These are phyloP conservation scores for Dipteronia sinensis DNA, from an alignment of 345 rosid genomes.

Conservation along the genomic window DNA sequence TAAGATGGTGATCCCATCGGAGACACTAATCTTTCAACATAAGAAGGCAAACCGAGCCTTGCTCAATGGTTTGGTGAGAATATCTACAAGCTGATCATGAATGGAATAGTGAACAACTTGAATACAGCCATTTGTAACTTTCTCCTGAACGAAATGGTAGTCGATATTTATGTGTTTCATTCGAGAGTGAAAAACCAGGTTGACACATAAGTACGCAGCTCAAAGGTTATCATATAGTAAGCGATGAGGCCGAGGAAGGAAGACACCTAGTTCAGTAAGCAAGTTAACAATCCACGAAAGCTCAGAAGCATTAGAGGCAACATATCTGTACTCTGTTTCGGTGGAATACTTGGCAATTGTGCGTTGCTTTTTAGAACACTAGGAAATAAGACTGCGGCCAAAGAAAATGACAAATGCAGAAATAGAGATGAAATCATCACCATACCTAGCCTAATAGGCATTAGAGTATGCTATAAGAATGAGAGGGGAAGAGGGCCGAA, in stretches of 20 bases:
- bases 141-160: constrained; percentile 1
- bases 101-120: not conserved
- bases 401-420: not conserved
- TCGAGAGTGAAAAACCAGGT: not conserved
- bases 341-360: not conserved
- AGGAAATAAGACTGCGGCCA: not conserved
- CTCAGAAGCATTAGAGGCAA: not conserved
- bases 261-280: not conserved
- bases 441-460: not conserved
- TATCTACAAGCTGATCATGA: not conserved
- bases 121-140: not conserved
- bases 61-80: not conserved
- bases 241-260: not conserved
- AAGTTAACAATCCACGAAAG: not conserved
- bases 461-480: not conserved
- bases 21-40: not conserved
- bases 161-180: no score
- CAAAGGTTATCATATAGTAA: constrained; percentile 4
- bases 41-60: not conserved
- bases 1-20: not conserved
- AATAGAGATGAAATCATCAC: not conserved
- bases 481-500: no score
- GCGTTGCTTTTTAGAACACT: not conserved
- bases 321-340: not conserved
- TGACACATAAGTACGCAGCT: not conserved